Percentiles rank a stretch among this genome's conserved stretches.
Evolutionary conservation across 2,329 filamentous ascomycete species (phyloP).

Genomic region (Trichoderma sp.): DNA sequence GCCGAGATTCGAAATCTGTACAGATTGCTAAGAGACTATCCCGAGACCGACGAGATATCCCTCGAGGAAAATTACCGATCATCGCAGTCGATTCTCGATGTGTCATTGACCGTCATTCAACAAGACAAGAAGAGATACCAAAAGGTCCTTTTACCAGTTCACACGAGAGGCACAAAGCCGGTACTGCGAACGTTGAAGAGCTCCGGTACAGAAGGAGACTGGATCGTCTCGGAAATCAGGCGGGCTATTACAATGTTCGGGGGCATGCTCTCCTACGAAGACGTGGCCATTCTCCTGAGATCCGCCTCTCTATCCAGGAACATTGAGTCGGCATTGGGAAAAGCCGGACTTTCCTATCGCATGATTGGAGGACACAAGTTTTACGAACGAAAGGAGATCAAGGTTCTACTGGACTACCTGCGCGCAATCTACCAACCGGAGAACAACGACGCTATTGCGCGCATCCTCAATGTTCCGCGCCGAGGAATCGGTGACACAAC

Average conservation of each 20-base stretch:
- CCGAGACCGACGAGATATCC: constrained; percentile 77
- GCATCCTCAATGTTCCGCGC: constrained; percentile 82
- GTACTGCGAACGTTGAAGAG: constrained; percentile 75
- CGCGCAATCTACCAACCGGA: constrained; percentile 80
- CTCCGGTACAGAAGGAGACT: constrained; percentile 74
- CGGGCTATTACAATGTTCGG: constrained; percentile 72
- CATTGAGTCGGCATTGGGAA: constrained; percentile 82
- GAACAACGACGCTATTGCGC: constrained; percentile 81
- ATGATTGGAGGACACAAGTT: constrained; percentile 93
- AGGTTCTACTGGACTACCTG: constrained; percentile 83
- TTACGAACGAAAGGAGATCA: constrained; percentile 89
- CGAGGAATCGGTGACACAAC: constrained; percentile 81
- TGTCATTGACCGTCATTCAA: constrained; percentile 84
- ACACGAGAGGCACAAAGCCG: constrained; percentile 75
- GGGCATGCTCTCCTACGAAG: constrained; percentile 69
- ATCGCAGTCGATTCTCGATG: constrained; percentile 77
- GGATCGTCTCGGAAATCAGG: constrained; percentile 84
- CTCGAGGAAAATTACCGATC: constrained; percentile 95
- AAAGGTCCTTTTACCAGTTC: constrained; percentile 78
- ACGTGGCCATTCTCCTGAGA: constrained; percentile 85
- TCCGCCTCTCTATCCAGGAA: constrained; percentile 80
- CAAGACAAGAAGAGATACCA: constrained; percentile 81
- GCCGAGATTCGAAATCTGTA: constrained; percentile 88
- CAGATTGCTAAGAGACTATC: constrained; percentile 75
- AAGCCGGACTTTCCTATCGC: constrained; percentile 79